Base-by-base conservation (phyloP, 352 stramenopile genomes). In the Phytophthora sp. region DNA sequence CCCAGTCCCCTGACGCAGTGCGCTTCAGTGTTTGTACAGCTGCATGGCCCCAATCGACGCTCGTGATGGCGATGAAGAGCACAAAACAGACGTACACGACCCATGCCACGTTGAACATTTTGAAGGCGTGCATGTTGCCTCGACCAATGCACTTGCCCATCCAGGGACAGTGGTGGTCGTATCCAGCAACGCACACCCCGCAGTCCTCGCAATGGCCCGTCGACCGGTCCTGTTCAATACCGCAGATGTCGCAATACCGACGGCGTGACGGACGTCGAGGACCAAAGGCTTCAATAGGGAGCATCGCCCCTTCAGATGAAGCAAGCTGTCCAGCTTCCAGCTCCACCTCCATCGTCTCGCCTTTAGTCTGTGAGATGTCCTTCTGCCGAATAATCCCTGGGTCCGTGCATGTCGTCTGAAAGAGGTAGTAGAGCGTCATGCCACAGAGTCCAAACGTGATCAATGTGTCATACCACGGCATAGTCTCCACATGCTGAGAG, bases 91-190 rank as follows among this genome's bases (percentile, higher is more conserved):
- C 73, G 68, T 95, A 96, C 41, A 93, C 52, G 13, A 97, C 73
- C 86, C 86, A 94, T 35, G 71, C 72, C 39, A 84, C 35, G 63
- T 94, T 94, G 73, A 98, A 98, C 53, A 89, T 79, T 56, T 96
- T 79, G 75, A 98, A 98, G 33, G 84, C 83, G 51, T 80, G 80
- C 69, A 97, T 91, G 79, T 98, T 98, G 55, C 79, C 87, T 64
- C 88, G 85, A 16, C 92, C 94, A 66, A 98, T 98, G 67, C 91
- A 98, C 50, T 96, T 98, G 46, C 93, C 91, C 88, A 97, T 97
- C 90, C 91, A 98, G 30, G 94, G 92, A 75, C 93, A 98, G 65
- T 98, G 91, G 77, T 98, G 95, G 42, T 94, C 82, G 46, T 89
- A 88, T 6, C 82, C 84, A 67, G 86, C 89, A 26, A 98, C 84